Evolutionary conservation across 2,329 filamentous ascomycete species (phyloP), one percentile per base, ranked within the genome.

Genomic region (Fonsecaea monophora): DNA sequence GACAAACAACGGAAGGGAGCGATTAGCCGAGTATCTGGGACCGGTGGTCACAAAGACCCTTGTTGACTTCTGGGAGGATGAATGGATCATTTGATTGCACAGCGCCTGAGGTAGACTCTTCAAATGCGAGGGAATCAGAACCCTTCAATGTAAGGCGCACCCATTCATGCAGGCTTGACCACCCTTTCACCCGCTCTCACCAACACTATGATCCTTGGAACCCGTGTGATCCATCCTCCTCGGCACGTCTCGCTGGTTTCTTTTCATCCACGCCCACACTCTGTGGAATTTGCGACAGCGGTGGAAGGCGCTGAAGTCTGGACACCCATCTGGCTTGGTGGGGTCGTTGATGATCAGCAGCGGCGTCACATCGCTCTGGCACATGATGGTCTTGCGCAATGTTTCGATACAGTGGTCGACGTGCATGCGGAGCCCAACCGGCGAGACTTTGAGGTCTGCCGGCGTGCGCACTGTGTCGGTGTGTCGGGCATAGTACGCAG

Each of bases 11-110:
- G 70, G 67, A 6, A 66, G 40, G 32, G 61, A 60, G 15, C 53
- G 13, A 30, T 61, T 73, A 18, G 15, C 50, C 6, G 38, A 67
- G 4, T 61, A 40, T 48, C 53, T 73, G 15, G 69, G 61, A 18
- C 18, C 53, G 10, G 54, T 30, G 6, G 58, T 53, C n/a, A 62
- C 68, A 25, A 60, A 62, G 10, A 55, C 65, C 45, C 53, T 73
- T 18, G 45, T 67, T 30, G 72, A 71, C 8, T 73, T 74, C 64
- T 73, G 69, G 72, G 57, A 67, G 40, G 60, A 73, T 53, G 68
- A 72, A 56, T 72, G 66, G 65, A 65, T 70, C 18, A 60, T 54
- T 25, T 69, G 58, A 66, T 34, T 18, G n/a, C 12, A 6, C 38
- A 18, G 35, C n/a, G 10, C 5, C 18, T n/a, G 18, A 34, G 18